These are phyloP conservation scores for Lactarius psammicola DNA, from an alignment of 768 basidiomycete species.

Conservation along the genomic window DNA sequence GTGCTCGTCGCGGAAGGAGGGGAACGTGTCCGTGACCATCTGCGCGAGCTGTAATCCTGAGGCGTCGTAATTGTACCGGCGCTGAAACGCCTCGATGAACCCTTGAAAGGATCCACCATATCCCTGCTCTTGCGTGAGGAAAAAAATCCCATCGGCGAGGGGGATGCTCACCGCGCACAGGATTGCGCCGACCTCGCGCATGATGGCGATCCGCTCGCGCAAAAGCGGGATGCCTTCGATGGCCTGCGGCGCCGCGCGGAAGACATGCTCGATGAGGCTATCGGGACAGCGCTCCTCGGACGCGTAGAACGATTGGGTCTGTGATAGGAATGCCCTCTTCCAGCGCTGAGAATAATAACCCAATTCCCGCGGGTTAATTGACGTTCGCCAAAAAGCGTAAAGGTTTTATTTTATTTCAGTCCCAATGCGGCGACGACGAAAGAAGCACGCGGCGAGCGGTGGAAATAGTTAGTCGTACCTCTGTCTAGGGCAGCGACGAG, in stretches of 20 bases:
- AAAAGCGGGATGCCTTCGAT: constrained; percentile 70
- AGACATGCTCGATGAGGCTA: constrained; percentile 62
- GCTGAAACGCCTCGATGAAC: constrained; percentile 26
- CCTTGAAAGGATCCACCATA: constrained; percentile 27
- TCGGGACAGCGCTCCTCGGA: constrained; percentile 70
- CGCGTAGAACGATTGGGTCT: constrained; percentile 74
- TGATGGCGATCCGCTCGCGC: constrained; percentile 64
- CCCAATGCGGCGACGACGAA: neutral
- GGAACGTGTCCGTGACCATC: constrained; percentile 30
- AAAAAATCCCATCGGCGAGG: neutral
- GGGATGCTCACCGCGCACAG: constrained; percentile 57
- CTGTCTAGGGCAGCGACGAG: constrained; percentile 79
- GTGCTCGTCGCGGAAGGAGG: constrained; percentile 29
- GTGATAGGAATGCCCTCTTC: constrained; percentile 77
- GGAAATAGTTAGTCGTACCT: constrained; percentile 45
- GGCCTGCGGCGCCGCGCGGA: constrained; percentile 57
- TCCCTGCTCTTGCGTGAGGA: constrained; percentile 2
- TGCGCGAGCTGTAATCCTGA: constrained; percentile 28
- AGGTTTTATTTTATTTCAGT: neutral
- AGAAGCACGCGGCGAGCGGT: neutral
- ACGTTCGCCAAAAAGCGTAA: neutral
- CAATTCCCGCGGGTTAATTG: neutral
- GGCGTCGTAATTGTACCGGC: constrained; percentile 17
- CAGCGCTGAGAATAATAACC: constrained; percentile 53
- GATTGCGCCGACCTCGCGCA: constrained; percentile 74